phyloP scores from a whole-genome alignment of 164 flowering plant species.

The Dillenia suffruticosa region DNA sequence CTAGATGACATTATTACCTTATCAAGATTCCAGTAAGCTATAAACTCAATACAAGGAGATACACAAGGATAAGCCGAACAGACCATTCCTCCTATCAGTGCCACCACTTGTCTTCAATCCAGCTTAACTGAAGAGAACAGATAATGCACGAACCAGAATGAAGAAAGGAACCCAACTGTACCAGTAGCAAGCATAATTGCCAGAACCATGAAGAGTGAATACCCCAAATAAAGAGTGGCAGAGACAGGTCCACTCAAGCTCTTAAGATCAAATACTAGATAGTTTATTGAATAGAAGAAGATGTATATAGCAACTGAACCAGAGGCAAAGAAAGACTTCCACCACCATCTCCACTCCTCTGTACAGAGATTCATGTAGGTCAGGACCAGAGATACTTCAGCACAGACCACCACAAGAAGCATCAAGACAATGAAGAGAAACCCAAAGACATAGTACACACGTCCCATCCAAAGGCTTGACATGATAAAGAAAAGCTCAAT shows the following conservation, averaged over 20 bases:
- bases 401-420: slow-evolving; percentile 84
- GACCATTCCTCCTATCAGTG: background rate
- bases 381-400: slow-evolving; percentile 78
- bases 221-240: slow-evolving; percentile 74
- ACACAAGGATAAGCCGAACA: background rate
- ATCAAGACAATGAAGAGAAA: slow-evolving; percentile 65
- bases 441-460: slow-evolving; percentile 84
- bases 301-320: slow-evolving; percentile 87
- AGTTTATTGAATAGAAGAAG: slow-evolving; percentile 76
- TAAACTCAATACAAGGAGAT: slow-evolving; percentile 1
- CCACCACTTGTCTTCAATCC: slow-evolving; percentile 33
- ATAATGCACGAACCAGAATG: slow-evolving; percentile 88
- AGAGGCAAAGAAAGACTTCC: slow-evolving; percentile 94
- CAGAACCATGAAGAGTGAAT: slow-evolving; percentile 72
- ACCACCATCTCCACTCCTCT: slow-evolving; percentile 94
- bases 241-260: slow-evolving; percentile 85
- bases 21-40: background rate
- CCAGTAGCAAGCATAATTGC: slow-evolving; percentile 85
- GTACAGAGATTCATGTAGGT: slow-evolving; percentile 93
- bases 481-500: slow-evolving; percentile 90
- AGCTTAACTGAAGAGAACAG: slow-evolving; percentile 84
- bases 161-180: slow-evolving; percentile 79
- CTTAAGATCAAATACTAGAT: slow-evolving; percentile 74
- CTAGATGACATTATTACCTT: background rate
- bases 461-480: slow-evolving; percentile 93